phyloP scores from a whole-genome alignment of 2,329 filamentous ascomycete genomes.

The Cladobotryum protrusum region DNA sequence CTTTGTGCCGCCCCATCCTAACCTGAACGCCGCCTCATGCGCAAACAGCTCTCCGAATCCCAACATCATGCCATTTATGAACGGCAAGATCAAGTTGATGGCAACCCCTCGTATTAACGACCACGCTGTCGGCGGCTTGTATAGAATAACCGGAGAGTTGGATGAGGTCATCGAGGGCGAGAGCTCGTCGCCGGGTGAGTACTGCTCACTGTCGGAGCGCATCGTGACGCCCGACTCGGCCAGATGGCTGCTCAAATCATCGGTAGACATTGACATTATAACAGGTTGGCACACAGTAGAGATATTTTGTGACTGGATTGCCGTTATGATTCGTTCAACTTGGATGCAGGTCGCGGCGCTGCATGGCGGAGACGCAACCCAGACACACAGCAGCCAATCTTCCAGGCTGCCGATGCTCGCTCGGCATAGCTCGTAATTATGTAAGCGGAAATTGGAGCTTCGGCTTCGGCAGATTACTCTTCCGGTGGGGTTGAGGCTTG shows the following conservation, averaged over 20 bases:
- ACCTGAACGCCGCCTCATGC: constrained; percentile 85
- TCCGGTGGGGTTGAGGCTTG: constrained; percentile 21
- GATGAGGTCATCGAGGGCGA: constrained; percentile 56
- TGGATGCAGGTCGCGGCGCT: neutral
- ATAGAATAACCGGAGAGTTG: constrained; percentile 69
- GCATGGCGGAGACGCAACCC: neutral
- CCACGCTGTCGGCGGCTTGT: constrained; percentile 84
- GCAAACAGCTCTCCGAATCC: constrained; percentile 96
- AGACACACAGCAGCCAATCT: no score
- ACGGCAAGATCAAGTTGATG: constrained; percentile 92
- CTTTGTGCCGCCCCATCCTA: constrained; percentile 93
- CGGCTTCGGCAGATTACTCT: constrained; percentile 25
- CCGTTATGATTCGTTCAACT: neutral
- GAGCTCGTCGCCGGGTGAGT: constrained; percentile 60
- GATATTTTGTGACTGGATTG: neutral
- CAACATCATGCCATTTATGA: constrained; percentile 97
- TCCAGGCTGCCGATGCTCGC: no score
- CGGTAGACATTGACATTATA: constrained; percentile 54
- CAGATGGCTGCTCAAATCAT: constrained; percentile 48
- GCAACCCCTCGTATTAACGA: constrained; percentile 78
- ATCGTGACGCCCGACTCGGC: constrained; percentile 71
- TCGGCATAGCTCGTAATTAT: neutral
- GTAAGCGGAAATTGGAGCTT: neutral
- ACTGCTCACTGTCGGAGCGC: constrained; percentile 77
- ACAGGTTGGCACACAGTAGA: neutral